Conservation (phyloP, 306 rosid species). For the Dicorynia guianensis region DNA sequence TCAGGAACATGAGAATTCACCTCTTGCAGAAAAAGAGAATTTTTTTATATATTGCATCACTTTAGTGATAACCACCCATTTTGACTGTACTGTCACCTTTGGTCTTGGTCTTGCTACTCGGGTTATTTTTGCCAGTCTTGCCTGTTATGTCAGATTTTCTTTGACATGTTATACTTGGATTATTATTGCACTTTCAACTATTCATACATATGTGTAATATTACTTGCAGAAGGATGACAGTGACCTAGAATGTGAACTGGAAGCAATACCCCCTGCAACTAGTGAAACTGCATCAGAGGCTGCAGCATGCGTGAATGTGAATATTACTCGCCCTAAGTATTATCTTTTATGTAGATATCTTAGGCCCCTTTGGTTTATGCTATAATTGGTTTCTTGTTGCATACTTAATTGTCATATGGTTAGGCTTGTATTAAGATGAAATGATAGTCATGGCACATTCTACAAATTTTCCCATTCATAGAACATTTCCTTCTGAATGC, state of each 20-base stretch:
- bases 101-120: constrained; percentile 10
- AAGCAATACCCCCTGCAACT: constrained; percentile 61
- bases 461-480: constrained; percentile 4
- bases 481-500: constrained; percentile 3
- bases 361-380: constrained; percentile 9
- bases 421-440: constrained; percentile 32
- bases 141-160: not conserved
- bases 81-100: not conserved
- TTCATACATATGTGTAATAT: constrained; percentile 36
- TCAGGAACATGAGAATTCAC: constrained; percentile 19
- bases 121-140: constrained; percentile 11
- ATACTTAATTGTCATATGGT: constrained; percentile 25
- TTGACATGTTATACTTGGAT: constrained; percentile 16
- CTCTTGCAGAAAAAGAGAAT: constrained; percentile 23
- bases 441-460: constrained; percentile 21
- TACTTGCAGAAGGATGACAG: constrained; percentile 87
- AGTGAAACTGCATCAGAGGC: constrained; percentile 72
- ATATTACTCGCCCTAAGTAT: constrained; percentile 26
- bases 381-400: constrained; percentile 27
- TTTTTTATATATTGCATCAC: not conserved
- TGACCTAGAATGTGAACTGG: constrained; percentile 81
- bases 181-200: constrained; percentile 2
- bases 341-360: not conserved
- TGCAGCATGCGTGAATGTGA: constrained; percentile 88
- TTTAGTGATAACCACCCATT: not conserved